These are phyloP conservation scores for Populus hybrid DNA, from an alignment of 441 rosid species.

Conservation along the genomic window DNA sequence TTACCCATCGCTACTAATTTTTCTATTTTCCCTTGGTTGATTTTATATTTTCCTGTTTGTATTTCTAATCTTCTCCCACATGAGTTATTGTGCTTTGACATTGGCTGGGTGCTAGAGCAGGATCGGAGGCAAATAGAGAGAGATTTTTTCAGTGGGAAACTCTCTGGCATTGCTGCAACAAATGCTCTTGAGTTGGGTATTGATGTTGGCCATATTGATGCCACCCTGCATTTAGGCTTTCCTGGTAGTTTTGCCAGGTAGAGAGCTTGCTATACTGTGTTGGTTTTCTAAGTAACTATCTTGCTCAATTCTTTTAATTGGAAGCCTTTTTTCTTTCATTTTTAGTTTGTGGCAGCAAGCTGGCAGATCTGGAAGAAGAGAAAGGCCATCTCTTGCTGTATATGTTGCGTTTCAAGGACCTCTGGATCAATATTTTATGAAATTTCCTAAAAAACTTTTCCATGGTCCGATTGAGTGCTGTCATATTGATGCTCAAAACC, in stretches of 20 bases:
- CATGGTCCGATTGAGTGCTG: conserved; percentile 81
- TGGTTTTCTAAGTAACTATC: conserved; percentile 9
- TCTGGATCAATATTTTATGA: conserved; percentile 92
- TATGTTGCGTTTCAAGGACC: conserved; percentile 87
- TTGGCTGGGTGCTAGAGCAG: too few relatives aligned
- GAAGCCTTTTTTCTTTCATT: conserved; percentile 23
- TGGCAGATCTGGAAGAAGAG: conserved; percentile 96
- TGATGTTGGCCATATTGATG: conserved; percentile 96
- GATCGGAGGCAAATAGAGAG: conserved; percentile 46
- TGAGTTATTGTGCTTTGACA: too few relatives aligned
- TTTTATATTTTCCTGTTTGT: neutral
- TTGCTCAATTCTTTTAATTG: conserved; percentile 19
- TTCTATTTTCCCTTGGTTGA: neutral
- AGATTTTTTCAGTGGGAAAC: conserved; percentile 79
- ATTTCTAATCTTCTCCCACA: neutral
- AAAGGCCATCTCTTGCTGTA: conserved; percentile 77
- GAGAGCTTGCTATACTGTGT: conserved; percentile 17
- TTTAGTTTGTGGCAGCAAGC: conserved; percentile 96
- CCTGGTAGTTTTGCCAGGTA: conserved; percentile 98
- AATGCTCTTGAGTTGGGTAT: conserved; percentile 97
- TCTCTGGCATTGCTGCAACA: conserved; percentile 56
- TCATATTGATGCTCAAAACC: conserved; percentile 79
- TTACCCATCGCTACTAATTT: neutral
- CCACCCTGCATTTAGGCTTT: conserved; percentile 91
- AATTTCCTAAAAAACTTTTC: conserved; percentile 77